Evolutionary conservation across 345 rosid genomes (phyloP), one percentile per base, ranked within the genome.

Genomic region (Raphanus sativus): DNA sequence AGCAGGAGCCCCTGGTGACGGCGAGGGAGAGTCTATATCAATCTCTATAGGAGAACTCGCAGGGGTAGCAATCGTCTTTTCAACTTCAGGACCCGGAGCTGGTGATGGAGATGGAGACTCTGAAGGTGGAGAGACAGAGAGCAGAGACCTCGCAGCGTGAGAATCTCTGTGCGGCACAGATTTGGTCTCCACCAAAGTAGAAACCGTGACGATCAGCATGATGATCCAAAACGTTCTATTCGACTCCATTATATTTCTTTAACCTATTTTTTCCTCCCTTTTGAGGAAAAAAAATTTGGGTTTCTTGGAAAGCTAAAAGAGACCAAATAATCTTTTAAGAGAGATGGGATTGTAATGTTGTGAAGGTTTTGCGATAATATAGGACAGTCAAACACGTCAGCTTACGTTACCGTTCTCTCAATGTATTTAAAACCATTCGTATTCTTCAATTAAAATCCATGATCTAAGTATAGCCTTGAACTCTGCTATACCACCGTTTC

Each of bases 161-260:
- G 50, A 58, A 70, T 28, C 34, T 13, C 59, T 3, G 60, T 68
- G 29, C 6, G 76, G 67, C 1, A 52, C 69, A 32, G 59, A 71
- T 29, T 67, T 40, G 36, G 86, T 69, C 21, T 38, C 26, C 58
- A 74, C 25, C 67, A 69, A 67, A 24, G 65, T 73, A 32, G 74
- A 69, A 79, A 73, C 60, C 28, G 67, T 68, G 71, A 80, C 67
- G 83, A 76, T 70, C 50, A 75, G 5, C 50, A 75, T 65, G 26
- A 75, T 58, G 26, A 75, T 58, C 21, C 28, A 4, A 24, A 65
- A 65, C 42, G 42, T 65, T 24, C 12, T 65, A 58, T 48, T 26
- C 3, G 29, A 15, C 17, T 60, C 80, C 83, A 75, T 80, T 48
- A 48, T 48, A 1, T 63, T 8, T 63, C 21, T 62, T 61, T n/a